Evolutionary conservation across 441 rosid genomes (phyloP).

Genomic region (Euphorbia corollata): DNA sequence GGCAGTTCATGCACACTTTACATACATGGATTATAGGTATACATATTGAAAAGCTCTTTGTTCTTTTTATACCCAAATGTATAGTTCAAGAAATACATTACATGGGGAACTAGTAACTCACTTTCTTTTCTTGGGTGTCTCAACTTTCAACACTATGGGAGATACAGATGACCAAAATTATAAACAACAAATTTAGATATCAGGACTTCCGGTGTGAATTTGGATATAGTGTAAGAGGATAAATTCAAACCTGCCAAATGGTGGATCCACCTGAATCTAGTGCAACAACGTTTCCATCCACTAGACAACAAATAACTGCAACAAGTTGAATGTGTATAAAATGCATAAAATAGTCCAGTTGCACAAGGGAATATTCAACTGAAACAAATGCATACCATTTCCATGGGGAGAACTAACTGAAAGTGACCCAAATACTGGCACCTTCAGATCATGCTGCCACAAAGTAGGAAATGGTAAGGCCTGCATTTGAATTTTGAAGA

Average conservation of each 20-base stretch:
- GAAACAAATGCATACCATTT: conserved; percentile 35
- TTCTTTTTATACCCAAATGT: neutral
- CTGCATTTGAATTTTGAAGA: conserved; percentile 38
- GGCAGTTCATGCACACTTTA: neutral
- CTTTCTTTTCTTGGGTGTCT: neutral
- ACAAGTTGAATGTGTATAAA: conserved; percentile 1
- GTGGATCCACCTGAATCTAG: conserved; percentile 53
- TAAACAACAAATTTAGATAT: neutral
- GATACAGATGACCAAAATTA: neutral
- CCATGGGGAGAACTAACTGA: conserved; percentile 41
- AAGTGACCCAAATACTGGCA: conserved; percentile 76
- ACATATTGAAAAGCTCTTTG: neutral
- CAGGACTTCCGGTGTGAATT: neutral
- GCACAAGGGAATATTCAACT: neutral
- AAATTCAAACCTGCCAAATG: conserved; percentile 62
- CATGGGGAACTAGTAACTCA: neutral
- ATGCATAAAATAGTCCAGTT: neutral
- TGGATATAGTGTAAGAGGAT: neutral
- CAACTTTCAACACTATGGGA: neutral
- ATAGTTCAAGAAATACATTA: neutral
- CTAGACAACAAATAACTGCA: conserved; percentile 89
- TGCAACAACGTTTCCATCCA: conserved; percentile 72
- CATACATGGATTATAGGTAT: neutral
- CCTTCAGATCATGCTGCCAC: conserved; percentile 68
- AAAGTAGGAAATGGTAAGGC: conserved; percentile 50